phyloP scores from a whole-genome alignment of 371 early-diverging fungal species.

The Parasitella parasitica region DNA sequence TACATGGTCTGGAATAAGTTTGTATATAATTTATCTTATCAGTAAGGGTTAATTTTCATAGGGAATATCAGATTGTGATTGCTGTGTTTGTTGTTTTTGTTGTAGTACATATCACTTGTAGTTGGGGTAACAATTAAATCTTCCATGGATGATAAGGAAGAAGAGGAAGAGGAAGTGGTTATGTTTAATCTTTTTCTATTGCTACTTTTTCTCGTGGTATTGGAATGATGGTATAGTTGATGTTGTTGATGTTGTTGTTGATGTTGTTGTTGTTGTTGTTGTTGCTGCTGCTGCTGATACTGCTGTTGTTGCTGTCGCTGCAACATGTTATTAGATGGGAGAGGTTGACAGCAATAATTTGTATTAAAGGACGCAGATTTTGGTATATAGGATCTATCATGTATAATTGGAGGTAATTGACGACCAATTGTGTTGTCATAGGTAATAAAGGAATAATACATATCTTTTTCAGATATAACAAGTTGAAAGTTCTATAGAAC shows the following conservation, averaged over 20 bases:
- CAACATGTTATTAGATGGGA: neutral
- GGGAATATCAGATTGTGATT: neutral
- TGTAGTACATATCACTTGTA: neutral
- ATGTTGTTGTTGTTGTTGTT: neutral
- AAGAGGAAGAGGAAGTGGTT: neutral
- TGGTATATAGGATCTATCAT: slow-evolving; percentile 1
- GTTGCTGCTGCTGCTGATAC: neutral
- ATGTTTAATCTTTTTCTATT: neutral
- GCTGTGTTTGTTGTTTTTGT: neutral
- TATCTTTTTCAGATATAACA: slow-evolving; percentile 5
- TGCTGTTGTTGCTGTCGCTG: neutral
- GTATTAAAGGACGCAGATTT: slow-evolving; percentile 7
- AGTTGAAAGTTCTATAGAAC: slow-evolving; percentile 4
- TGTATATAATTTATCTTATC: neutral
- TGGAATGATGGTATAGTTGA: neutral
- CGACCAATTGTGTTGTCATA: neutral
- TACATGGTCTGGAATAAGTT: neutral
- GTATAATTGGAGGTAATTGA: slow-evolving; percentile 8
- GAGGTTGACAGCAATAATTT: neutral
- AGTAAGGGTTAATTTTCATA: neutral
- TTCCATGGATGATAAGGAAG: neutral
- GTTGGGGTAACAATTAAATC: slow-evolving; percentile 7
- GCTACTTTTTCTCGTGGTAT: neutral
- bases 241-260: neutral
- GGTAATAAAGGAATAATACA: neutral